These are phyloP conservation scores for Porogramme epimiltina DNA, from an alignment of 1,284 basidiomycete species.

Conservation along the genomic window DNA sequence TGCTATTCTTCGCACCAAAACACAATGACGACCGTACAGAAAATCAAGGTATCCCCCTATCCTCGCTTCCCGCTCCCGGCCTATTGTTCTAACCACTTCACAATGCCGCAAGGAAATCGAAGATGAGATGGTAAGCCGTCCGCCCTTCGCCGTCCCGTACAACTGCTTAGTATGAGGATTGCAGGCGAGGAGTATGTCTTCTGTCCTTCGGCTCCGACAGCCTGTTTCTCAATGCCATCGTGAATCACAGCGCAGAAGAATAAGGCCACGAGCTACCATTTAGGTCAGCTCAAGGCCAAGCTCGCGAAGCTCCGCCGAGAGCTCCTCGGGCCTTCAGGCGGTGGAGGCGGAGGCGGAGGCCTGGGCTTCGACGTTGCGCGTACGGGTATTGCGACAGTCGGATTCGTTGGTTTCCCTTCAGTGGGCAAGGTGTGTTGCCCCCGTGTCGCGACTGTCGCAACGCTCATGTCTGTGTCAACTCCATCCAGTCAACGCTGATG, in stretches of 20 bases:
- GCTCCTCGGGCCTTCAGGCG: conserved; percentile 77
- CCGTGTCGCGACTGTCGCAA: conserved; percentile 36
- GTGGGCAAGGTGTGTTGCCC: conserved; percentile 73
- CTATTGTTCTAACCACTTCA: conserved; percentile 6
- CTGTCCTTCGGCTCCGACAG: conserved; percentile 4
- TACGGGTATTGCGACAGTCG: conserved; percentile 95
- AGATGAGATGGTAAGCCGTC: conserved; percentile 86
- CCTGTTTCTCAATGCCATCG: conserved; percentile 11
- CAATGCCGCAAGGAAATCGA: conserved; percentile 73
- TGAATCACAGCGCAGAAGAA: conserved; percentile 83
- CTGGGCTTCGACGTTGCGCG: conserved; percentile 96
- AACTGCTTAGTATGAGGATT: conserved; percentile 16
- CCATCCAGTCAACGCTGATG: conserved; percentile 88
- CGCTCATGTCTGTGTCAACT: conserved; percentile 13
- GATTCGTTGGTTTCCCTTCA: conserved; percentile 90
- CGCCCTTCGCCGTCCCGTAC: conserved; percentile 2
- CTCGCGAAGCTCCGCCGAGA: conserved; percentile 96
- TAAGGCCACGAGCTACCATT: conserved; percentile 94
- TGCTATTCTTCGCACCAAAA: conserved; percentile 13
- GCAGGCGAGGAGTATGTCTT: conserved; percentile 42
- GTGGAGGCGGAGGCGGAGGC: conserved; percentile 86
- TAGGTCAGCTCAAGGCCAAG: conserved; percentile 98
- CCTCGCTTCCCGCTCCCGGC: neutral
- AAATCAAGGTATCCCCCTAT: conserved; percentile 70
- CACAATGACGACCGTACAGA: conserved; percentile 84